Evolutionary conservation across 2,329 filamentous ascomycete species (phyloP), one percentile per base, ranked within the genome.

Genomic region (Claviceps capensis): DNA sequence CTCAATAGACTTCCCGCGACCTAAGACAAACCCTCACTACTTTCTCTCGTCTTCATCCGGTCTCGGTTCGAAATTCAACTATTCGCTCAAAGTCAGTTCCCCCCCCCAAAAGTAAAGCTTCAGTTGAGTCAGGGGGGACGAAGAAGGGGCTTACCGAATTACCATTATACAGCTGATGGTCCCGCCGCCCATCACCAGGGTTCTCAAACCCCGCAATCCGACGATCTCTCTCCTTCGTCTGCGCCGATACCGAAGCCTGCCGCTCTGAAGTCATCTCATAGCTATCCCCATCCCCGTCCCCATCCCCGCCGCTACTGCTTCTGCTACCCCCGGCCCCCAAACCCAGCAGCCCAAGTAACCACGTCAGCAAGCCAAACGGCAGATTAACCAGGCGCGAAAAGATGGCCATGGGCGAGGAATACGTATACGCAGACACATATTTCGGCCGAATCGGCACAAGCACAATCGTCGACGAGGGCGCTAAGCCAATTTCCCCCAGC

Each of bases 121-220:
- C 14, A 48, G 26, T 4, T 19, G 17, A 22, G 17, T 19, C 17
- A 19, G 17, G 19, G 7, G 11, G n/a, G 11, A 11, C 40, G 9
- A 6, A 19, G 14, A 42, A 7, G n/a, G 23, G 5, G 23, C 79
- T 67, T 72, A 90, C 86, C 64, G 87, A 87, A 62, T 95, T 96
- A 1, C 90, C 90, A 62, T 96, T 96, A 63, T 96, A 95, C 47
- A 94, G 78, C 62, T 94, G 84, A 45, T 81, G 77, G 56, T 83
- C 75, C 52, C 77, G 68, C 50, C 73, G 72, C 41, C 74, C 71
- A 55, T 78, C 72, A 19, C 75, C 70, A 41, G 75, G 70, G 54
- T 82, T 78, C 56, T 64, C 59, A 55, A 63, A 62, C 49, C 63
- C 56, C 45, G 49, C 62, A 49, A 58, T 60, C 42, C 62, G 60